These are phyloP conservation scores for Colletotrichum agaves DNA, from an alignment of 2,329 filamentous ascomycete species.

Conservation along the genomic window DNA sequence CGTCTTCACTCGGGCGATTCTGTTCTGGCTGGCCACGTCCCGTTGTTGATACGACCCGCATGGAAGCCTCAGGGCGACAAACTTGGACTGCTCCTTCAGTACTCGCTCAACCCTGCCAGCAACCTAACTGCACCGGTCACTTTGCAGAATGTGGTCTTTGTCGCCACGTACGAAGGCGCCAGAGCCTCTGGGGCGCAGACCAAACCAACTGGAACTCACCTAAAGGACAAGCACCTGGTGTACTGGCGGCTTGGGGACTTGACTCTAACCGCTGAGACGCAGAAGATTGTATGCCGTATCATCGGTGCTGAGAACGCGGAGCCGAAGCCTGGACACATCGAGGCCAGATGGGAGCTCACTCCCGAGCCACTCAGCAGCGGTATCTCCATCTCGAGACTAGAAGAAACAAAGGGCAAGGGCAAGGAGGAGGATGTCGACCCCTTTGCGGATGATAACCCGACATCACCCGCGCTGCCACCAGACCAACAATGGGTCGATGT, in stretches of 20 bases:
- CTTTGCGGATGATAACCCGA: conserved; percentile 67
- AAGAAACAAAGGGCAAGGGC: conserved; percentile 62
- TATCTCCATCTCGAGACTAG: conserved; percentile 71
- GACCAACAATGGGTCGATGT: conserved; percentile 72
- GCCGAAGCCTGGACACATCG: conserved; percentile 79
- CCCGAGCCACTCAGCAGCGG: conserved; percentile 64
- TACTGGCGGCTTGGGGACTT: conserved; percentile 86
- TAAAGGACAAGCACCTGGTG: conserved; percentile 79
- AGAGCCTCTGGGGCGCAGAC: conserved; percentile 76
- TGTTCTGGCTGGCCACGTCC: conserved; percentile 67
- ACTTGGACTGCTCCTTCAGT: conserved; percentile 86
- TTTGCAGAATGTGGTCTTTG: conserved; percentile 78
- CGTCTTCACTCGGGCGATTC: conserved; percentile 78
- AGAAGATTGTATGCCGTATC: conserved; percentile 87
- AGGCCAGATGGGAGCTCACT: conserved; percentile 81
- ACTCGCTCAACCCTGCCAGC: conserved; percentile 81
- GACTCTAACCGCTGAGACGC: conserved; percentile 70
- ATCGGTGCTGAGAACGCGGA: conserved; percentile 75
- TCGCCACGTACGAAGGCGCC: conserved; percentile 76
- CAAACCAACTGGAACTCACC: conserved; percentile 82
- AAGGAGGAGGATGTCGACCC: conserved; percentile 70
- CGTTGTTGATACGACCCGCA: conserved; percentile 76
- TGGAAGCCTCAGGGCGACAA: conserved; percentile 90
- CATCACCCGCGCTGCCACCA: conserved; percentile 37
- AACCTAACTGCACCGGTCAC: conserved; percentile 54